phyloP scores from a whole-genome alignment of 1,284 basidiomycete species.

The Xerocomus subilludens region DNA sequence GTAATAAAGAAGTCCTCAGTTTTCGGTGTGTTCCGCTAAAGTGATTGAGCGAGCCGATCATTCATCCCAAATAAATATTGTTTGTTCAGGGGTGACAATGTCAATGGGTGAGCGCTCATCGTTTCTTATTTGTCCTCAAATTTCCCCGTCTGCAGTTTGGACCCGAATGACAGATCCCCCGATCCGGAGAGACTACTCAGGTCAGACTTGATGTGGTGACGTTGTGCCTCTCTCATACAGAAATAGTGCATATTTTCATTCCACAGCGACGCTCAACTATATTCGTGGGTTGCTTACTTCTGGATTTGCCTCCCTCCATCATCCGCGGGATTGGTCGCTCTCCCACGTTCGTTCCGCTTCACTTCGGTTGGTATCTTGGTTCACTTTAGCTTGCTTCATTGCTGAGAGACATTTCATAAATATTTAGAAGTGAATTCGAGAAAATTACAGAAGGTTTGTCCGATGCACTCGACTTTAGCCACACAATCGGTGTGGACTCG shows the following conservation, averaged over 20 bases:
- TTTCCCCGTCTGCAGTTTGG: conserved; percentile 57
- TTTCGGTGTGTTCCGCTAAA: conserved; percentile 69
- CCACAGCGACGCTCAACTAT: conserved; percentile 92
- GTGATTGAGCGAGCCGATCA: neutral
- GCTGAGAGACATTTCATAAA: conserved; percentile 31
- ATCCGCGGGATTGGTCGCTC: conserved; percentile 93
- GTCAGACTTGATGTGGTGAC: conserved; percentile 53
- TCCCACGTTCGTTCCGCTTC: conserved; percentile 88
- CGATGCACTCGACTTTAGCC: conserved; percentile 94
- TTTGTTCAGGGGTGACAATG: conserved; percentile 86
- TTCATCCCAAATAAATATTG: conserved; percentile 24
- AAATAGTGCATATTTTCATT: conserved; percentile 93
- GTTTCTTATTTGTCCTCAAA: conserved; percentile 2
- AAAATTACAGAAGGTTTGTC: conserved; percentile 85
- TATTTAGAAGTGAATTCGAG: conserved; percentile 80
- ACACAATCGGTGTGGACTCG: conserved; percentile 81
- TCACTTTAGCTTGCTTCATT: neutral
- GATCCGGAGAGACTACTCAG: conserved; percentile 89
- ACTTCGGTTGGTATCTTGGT: conserved; percentile 64
- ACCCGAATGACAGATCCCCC: conserved; percentile 81
- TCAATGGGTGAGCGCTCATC: conserved; percentile 78
- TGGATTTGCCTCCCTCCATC: conserved; percentile 91
- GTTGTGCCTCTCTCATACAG: conserved; percentile 21
- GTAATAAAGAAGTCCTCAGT: conserved; percentile 75
- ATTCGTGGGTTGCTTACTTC: conserved; percentile 89